Evolutionary conservation across 352 stramenopile genomes (phyloP).

Genomic region (Pythium angustatum): DNA sequence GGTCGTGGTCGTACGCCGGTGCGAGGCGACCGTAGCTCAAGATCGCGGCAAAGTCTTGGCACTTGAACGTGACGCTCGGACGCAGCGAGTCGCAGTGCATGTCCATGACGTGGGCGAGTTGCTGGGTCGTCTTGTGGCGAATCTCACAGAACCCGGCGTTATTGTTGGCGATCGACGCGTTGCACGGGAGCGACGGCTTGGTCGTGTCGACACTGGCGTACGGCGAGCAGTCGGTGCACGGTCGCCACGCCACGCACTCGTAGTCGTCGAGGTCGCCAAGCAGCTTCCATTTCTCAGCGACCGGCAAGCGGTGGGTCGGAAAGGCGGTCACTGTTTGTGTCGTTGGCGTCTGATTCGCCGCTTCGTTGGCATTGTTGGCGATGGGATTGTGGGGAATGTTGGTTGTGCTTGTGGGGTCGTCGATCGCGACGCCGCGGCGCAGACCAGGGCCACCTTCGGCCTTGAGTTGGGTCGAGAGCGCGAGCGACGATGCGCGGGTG

Average conservation of each 20-base stretch:
- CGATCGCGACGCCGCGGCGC: conserved; percentile 1
- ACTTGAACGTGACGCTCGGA: conserved; percentile 25
- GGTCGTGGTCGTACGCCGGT: conserved; percentile 48
- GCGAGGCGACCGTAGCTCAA: conserved; percentile 41
- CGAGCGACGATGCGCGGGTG: not conserved
- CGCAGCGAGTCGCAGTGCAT: conserved; percentile 64
- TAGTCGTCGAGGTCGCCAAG: conserved; percentile 37
- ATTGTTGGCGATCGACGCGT: conserved; percentile 27
- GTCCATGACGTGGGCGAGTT: conserved; percentile 43
- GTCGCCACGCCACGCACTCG: conserved; percentile 51
- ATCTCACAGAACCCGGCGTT: conserved; percentile 30
- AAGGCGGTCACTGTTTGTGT: not conserved
- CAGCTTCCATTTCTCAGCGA: conserved; percentile 19
- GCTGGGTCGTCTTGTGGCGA: conserved; percentile 23
- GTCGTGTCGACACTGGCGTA: conserved; percentile 30
- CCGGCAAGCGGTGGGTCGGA: not conserved
- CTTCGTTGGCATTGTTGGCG: conserved; percentile 5
- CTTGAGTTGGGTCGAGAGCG: conserved; percentile 19
- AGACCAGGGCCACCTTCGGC: conserved; percentile 1
- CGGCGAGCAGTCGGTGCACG: conserved; percentile 42
- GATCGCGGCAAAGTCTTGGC: conserved; percentile 30
- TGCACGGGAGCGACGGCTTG: conserved; percentile 39
- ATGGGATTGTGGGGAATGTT: not conserved
- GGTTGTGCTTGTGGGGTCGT: not conserved
- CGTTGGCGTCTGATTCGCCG: conserved; percentile 7